Evolutionary conservation across 2,329 filamentous ascomycete genomes (phyloP), one percentile per base, ranked within the genome.

Genomic region (Hypoxylon sp.): DNA sequence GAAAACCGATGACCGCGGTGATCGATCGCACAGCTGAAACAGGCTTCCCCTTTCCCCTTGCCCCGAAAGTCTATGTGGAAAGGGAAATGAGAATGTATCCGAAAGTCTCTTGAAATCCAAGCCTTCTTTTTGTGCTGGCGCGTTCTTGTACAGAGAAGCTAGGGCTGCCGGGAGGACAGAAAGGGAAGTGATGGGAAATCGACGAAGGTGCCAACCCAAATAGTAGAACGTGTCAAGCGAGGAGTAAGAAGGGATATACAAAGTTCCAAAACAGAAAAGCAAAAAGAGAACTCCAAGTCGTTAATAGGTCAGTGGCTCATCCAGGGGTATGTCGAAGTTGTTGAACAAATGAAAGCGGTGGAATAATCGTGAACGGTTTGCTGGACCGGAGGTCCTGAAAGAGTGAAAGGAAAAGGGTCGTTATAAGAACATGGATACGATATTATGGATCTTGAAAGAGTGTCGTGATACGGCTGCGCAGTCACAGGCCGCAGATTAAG

Each of bases 301-400:
- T 79, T 75, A 67, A 77, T 55, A 49, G 66, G 69, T 78, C 77
- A 76, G 75, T 77, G 73, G 74, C 75, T 79, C 77, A 79, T 79
- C 64, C 72, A 74, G 69, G n/a, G 69, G 74, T 73, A 75, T 74
- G 75, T 69, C 41, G 56, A 66, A 61, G 72, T 72, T 63, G 68
- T 64, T 65, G 60, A 69, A 77, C 69, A 77, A 74, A 74, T 71
- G 71, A 72, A 71, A 70, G 65, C 55, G 51, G 62, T 52, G 64
- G 66, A 35, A 69, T 65, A 70, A 67, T 72, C 70, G 68, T 72
- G 62, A 70, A 70, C 59, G 54, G 64, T 61, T 35, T 64, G 64
- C 47, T 60, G 66, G 67, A 70, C 67, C 62, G 41, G 43, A 13
- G 55, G 66, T 59, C 69, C 67, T 66, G 61, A 69, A 69, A 71